Evolutionary conservation across 371 early-diverging fungal genomes (phyloP).

Genomic region (Mycotypha africana): DNA sequence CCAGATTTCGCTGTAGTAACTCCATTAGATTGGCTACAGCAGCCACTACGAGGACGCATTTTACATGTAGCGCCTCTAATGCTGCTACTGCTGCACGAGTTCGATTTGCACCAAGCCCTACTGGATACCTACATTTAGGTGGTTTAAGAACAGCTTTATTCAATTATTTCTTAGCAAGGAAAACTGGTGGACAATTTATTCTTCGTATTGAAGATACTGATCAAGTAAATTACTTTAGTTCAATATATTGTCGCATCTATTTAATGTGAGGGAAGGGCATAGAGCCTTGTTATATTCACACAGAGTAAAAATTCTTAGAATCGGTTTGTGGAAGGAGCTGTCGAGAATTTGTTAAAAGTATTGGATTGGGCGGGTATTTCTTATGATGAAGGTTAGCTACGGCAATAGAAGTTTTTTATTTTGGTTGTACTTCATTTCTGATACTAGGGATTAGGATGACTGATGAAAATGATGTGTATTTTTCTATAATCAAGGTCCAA

Average conservation of each 20-base stretch:
- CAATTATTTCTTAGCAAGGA: slow-evolving; percentile 81
- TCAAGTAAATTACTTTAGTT: slow-evolving; percentile 43
- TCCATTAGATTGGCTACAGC: no score
- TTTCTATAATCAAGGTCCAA: slow-evolving; percentile 44
- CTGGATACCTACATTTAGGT: slow-evolving; percentile 90
- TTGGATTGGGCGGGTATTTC: slow-evolving; percentile 78
- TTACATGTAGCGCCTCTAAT: no score
- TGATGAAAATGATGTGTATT: neutral
- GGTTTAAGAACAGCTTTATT: slow-evolving; percentile 91
- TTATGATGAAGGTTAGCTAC: slow-evolving; percentile 84
- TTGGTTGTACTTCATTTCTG: no score
- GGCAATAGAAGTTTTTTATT: no score
- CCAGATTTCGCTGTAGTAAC: no score
- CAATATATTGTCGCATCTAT: no score
- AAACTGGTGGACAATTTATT: slow-evolving; percentile 72
- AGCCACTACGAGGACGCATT: no score
- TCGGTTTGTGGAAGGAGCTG: slow-evolving; percentile 76
- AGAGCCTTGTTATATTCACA: neutral
- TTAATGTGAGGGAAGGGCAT: no score
- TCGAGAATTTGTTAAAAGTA: slow-evolving; percentile 58
- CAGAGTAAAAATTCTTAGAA: slow-evolving; percentile 35
- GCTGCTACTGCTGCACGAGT: slow-evolving; percentile 52
- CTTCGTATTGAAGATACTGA: slow-evolving; percentile 96
- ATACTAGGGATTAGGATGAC: no score
- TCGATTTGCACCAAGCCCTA: slow-evolving; percentile 94